Percentiles rank a stretch among this genome's conserved stretches.
phyloP scores from a whole-genome alignment of 2,329 filamentous ascomycete genomes.

The Arthrobotrys iridis region DNA sequence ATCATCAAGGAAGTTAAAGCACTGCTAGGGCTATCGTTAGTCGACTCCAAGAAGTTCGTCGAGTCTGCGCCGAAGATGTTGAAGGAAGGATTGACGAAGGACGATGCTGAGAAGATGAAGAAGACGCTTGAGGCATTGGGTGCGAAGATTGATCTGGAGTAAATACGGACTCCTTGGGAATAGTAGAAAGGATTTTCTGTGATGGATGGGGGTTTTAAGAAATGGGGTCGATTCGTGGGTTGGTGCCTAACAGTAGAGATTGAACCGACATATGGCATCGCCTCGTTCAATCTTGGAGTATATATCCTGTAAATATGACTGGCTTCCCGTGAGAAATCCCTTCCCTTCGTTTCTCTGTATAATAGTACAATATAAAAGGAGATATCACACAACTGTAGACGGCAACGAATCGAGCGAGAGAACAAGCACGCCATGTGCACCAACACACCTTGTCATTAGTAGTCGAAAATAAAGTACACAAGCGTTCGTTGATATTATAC shows the following conservation, averaged over 20 bases:
- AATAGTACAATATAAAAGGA: slow-evolving; percentile 51
- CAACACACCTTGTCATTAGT: not conserved
- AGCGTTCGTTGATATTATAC: slow-evolving; percentile 37
- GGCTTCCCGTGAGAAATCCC: slow-evolving; percentile 25
- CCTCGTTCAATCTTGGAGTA: not conserved
- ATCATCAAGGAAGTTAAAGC: slow-evolving; percentile 99
- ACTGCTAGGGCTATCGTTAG: slow-evolving; percentile 91
- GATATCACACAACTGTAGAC: not conserved
- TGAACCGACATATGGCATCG: not conserved
- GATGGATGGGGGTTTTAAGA: not conserved
- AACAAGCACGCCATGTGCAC: not conserved
- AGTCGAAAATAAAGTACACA: not conserved
- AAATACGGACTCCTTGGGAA: slow-evolving; percentile 61
- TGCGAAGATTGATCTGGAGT: slow-evolving; percentile 90
- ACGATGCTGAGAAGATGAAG: slow-evolving; percentile 98
- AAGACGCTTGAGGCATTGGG: slow-evolving; percentile 92
- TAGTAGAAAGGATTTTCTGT: not conserved
- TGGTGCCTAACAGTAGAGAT: not conserved
- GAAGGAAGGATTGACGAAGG: slow-evolving; percentile 99
- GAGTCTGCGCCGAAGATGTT: slow-evolving; percentile 97
- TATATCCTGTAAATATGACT: slow-evolving; percentile 46
- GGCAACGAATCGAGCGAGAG: not conserved
- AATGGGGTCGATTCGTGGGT: not conserved
- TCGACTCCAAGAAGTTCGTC: slow-evolving; percentile 99
- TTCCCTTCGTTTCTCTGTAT: slow-evolving; percentile 46